Conservation (phyloP, 208 protist genomes). For the Acanthamoeba pearcei region DNA sequence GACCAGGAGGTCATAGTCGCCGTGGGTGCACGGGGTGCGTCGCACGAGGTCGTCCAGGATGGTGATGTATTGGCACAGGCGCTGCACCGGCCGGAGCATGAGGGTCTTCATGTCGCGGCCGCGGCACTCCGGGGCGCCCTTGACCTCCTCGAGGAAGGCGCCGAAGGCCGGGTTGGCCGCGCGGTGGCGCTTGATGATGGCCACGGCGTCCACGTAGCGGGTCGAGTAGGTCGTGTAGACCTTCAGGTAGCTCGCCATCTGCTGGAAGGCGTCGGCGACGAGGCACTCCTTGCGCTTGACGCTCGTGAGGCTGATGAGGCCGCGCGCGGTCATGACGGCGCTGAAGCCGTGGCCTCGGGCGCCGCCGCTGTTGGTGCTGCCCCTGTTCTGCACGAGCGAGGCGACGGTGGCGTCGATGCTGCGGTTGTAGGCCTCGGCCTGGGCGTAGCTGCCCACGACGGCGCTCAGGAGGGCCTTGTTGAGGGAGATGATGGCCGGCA, state of each 20-base stretch:
- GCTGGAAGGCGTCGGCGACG: slow-evolving; percentile 35
- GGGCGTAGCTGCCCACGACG: not conserved
- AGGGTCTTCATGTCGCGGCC: slow-evolving; percentile 49
- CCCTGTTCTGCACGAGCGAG: not conserved
- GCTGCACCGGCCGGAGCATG: slow-evolving; percentile 31
- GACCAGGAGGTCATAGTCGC: not conserved
- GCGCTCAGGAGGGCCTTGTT: slow-evolving; percentile 32
- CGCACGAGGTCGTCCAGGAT: slow-evolving; percentile 28
- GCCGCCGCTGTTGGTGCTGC: not conserved
- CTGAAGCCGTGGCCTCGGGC: not conserved
- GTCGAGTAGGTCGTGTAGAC: slow-evolving; percentile 36
- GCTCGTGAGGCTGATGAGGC: not conserved
- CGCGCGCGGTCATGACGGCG: not conserved
- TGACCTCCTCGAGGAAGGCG: slow-evolving; percentile 46
- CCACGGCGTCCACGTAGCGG: slow-evolving; percentile 18
- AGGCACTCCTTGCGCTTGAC: slow-evolving; percentile 43
- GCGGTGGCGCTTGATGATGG: not conserved
- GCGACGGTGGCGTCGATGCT: not conserved
- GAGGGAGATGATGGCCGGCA: slow-evolving; percentile 53
- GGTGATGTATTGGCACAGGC: slow-evolving; percentile 49
- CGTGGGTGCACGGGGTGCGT: slow-evolving; percentile 2
- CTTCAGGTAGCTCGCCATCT: slow-evolving; percentile 44
- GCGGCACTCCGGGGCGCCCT: slow-evolving; percentile 41
- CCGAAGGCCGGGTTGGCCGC: not conserved
- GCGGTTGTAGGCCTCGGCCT: slow-evolving; percentile 11